Evolutionary conservation across 768 basidiomycete genomes (phyloP).

Genomic region (Cantharellus anzutake): DNA sequence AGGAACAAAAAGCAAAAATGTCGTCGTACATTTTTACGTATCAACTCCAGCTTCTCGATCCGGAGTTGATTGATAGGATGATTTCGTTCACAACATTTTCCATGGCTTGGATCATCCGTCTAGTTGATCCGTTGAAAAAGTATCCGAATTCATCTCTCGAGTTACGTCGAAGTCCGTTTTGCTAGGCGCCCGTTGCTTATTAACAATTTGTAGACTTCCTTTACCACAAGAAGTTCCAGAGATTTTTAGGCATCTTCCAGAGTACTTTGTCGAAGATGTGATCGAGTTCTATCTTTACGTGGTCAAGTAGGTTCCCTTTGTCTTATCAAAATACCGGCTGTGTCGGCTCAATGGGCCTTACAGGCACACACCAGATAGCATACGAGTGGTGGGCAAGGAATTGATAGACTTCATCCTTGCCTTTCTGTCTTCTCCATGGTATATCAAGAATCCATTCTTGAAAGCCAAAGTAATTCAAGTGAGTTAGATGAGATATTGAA

Average conservation of each 20-base stretch:
- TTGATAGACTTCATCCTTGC: constrained; percentile 75
- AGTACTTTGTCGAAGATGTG: constrained; percentile 86
- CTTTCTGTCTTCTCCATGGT: constrained; percentile 87
- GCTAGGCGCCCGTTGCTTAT: not conserved
- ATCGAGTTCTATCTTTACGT: constrained; percentile 77
- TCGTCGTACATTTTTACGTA: constrained; percentile 60
- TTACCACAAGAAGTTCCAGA: constrained; percentile 71
- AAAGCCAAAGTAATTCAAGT: constrained; percentile 94
- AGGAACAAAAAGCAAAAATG: constrained; percentile 53
- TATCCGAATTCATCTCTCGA: constrained; percentile 31
- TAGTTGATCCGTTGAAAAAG: constrained; percentile 59
- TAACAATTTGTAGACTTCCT: constrained; percentile 37
- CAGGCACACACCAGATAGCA: constrained; percentile 53
- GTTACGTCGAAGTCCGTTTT: not conserved
- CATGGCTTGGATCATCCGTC: constrained; percentile 84
- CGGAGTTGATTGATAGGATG: constrained; percentile 58
- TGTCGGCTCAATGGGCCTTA: not conserved
- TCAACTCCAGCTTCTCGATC: constrained; percentile 73
- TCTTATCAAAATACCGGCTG: not conserved
- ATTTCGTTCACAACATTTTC: constrained; percentile 78
- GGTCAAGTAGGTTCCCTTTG: constrained; percentile 36
- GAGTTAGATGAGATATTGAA: constrained; percentile 11
- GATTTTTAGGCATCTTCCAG: constrained; percentile 74
- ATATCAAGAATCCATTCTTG: constrained; percentile 96
- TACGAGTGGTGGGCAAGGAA: constrained; percentile 75